Evolutionary conservation across 2,329 filamentous ascomycete genomes (phyloP).

Genomic region (Teratosphaeria destructans): DNA sequence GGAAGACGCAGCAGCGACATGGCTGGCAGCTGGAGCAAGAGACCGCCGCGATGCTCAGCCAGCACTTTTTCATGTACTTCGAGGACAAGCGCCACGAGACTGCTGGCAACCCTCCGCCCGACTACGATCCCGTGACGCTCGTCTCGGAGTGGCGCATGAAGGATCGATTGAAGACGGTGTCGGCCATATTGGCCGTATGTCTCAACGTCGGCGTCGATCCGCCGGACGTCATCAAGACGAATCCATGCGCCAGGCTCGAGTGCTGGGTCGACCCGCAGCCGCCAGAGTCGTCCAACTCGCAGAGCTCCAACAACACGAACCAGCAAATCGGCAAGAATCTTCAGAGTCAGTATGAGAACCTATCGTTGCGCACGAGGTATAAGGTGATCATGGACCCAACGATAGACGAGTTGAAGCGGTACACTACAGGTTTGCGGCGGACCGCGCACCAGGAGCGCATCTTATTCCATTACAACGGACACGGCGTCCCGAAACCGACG

Average conservation of each 20-base stretch:
- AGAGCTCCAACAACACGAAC: slow-evolving; percentile 29
- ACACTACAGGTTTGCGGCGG: slow-evolving; percentile 76
- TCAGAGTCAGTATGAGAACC: slow-evolving; percentile 91
- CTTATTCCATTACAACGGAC: slow-evolving; percentile 96
- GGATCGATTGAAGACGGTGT: slow-evolving; percentile 91
- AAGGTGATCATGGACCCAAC: slow-evolving; percentile 96
- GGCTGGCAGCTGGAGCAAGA: slow-evolving; percentile 90
- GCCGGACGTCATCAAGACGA: slow-evolving; percentile 92
- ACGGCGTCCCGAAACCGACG: slow-evolving; percentile 92
- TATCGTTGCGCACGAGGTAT: slow-evolving; percentile 91
- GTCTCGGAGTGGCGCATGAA: slow-evolving; percentile 96
- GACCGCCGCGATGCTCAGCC: slow-evolving; percentile 57
- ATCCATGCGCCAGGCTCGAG: slow-evolving; percentile 83
- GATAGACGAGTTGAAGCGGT: slow-evolving; percentile 94
- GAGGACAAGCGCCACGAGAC: slow-evolving; percentile 97
- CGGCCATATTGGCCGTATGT: slow-evolving; percentile 85
- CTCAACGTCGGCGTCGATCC: slow-evolving; percentile 96
- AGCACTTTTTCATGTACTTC: slow-evolving; percentile 99
- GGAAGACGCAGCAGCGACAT: slow-evolving; percentile 51
- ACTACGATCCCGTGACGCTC: slow-evolving; percentile 20
- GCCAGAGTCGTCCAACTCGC: slow-evolving; percentile 37
- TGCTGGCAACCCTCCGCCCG: slow-evolving; percentile 70
- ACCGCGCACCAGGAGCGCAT: slow-evolving; percentile 95
- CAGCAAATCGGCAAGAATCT: slow-evolving; percentile 93
- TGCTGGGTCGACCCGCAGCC: slow-evolving; percentile 89